Evolutionary conservation across 2,329 filamentous ascomycete genomes (phyloP).

Genomic region (Penicillium decumbens): DNA sequence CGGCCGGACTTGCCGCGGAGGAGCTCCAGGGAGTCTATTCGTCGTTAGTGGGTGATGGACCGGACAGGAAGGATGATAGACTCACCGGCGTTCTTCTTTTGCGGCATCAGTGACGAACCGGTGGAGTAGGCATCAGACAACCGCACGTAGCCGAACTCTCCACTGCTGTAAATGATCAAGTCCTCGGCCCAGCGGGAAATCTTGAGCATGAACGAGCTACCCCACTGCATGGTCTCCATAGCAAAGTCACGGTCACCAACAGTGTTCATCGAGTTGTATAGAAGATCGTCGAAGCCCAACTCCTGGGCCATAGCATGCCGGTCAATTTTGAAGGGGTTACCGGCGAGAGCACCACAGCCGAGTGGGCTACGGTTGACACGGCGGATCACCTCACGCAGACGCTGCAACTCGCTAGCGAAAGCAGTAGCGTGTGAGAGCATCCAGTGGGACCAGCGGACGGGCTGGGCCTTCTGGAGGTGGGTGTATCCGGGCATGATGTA

Average conservation of each 20-base stretch:
- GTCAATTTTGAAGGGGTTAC: conserved; percentile 78
- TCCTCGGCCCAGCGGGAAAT: conserved; percentile 79
- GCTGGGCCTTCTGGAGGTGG: conserved; percentile 76
- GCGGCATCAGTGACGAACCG: conserved; percentile 71
- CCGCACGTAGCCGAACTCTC: conserved; percentile 71
- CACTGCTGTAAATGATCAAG: conserved; percentile 73
- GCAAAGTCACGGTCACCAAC: conserved; percentile 78
- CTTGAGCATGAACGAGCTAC: conserved; percentile 71
- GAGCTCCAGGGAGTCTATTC: conserved; percentile 62
- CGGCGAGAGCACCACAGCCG: conserved; percentile 71
- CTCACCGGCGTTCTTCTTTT: conserved; percentile 67
- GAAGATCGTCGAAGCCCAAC: conserved; percentile 70
- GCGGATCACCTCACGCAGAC: conserved; percentile 66
- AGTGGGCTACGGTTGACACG: conserved; percentile 70
- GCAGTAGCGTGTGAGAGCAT: conserved; percentile 68
- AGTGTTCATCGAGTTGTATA: conserved; percentile 72
- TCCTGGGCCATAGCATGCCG: conserved; percentile 73
- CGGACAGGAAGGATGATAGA: neutral
- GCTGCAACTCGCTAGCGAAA: conserved; percentile 70
- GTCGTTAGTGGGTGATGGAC: neutral
- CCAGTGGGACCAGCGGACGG: conserved; percentile 78
- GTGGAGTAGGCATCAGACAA: conserved; percentile 77
- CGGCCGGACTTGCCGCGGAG: conserved; percentile 73
- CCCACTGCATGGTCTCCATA: conserved; percentile 76
- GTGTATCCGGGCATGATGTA: conserved; percentile 84